Base-by-base conservation (phyloP, 352 stramenopile species). In the Globisporangium echinulatum region DNA sequence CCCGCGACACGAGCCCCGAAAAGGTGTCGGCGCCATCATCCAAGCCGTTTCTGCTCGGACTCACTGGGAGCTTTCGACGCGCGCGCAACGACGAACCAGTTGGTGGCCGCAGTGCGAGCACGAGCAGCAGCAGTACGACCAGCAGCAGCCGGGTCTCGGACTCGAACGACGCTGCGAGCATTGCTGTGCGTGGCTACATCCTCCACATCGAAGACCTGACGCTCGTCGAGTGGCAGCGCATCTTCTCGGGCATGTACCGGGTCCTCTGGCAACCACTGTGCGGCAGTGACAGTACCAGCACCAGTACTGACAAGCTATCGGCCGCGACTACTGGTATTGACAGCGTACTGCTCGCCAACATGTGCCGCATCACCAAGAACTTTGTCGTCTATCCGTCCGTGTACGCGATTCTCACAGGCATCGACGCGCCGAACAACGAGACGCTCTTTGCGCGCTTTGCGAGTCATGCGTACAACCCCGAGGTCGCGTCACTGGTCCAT, bases 351-450 rank as follows among this genome's bases (percentile, higher is more conserved):
- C 69, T 73, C 6, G 66, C 79, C 2, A 90, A 92, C 57, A 78
- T 92, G 78, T 88, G 79, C 55, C 68, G 68, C 40, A 79, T 91
- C 48, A 85, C 66, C 14, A 91, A 91, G 54, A 75, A 82, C 67
- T 81, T 88, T 48, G 74, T 82, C 15, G 69, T 79, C 5, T 89
- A 85, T 51, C 82, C 77, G 5, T 77, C 79, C 0, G 77, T 91
- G 42, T 77, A 88, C 52, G 69, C 59, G 15, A 68, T 91, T 2
- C 70, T 91, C 8, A 72, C 64, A 37, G 67, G 72, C 14, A 64
- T 82, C 14, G 70, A 82, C 14, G 62, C 68, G 15, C 54, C 63
- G 3, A 56, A 58, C 0, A 59, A 66, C 4, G 69, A 84, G 43
- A 75, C 77, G 25, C 59, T 91, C 8, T 64, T 88, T 43, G 63